phyloP scores from a whole-genome alignment of 345 rosid genomes.

The Syzygium grande region DNA sequence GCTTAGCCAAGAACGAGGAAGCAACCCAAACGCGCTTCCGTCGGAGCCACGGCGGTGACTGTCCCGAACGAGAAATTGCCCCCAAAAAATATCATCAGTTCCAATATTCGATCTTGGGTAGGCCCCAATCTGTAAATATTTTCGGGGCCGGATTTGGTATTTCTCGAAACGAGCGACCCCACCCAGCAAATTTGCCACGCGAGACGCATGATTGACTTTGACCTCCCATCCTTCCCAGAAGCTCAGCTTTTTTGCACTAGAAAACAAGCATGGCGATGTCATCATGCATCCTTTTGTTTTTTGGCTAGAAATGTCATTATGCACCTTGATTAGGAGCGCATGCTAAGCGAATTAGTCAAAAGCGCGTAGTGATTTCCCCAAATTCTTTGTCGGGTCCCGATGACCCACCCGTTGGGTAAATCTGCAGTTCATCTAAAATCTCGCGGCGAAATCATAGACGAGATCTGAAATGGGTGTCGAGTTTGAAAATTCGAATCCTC shows the following conservation, averaged over 20 bases:
- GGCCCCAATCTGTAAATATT: neutral
- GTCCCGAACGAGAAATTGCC: neutral
- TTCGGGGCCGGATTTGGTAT: neutral
- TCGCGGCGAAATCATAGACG: neutral
- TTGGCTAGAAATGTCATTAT: neutral
- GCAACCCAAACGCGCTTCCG: neutral
- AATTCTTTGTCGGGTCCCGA: neutral
- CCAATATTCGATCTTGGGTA: neutral
- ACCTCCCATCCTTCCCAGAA: neutral
- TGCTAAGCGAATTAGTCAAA: neutral
- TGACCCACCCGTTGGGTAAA: neutral
- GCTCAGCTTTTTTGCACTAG: neutral
- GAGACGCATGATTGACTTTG: neutral
- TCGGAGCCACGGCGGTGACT: neutral
- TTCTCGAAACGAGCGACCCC: neutral
- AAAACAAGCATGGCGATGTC: neutral
- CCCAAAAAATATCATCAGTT: neutral
- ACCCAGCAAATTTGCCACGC: neutral
- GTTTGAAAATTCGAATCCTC: neutral
- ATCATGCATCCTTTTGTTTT: no score
- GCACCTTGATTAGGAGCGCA: neutral
- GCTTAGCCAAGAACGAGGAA: neutral
- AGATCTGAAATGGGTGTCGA: rapidly evolving
- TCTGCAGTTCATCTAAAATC: neutral
- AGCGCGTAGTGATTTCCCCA: neutral